A percentile compares a stretch with the other conserved stretches of the same genome.
phyloP scores from a whole-genome alignment of 164 flowering plant genomes.

The Magnolia kwangsiensis region DNA sequence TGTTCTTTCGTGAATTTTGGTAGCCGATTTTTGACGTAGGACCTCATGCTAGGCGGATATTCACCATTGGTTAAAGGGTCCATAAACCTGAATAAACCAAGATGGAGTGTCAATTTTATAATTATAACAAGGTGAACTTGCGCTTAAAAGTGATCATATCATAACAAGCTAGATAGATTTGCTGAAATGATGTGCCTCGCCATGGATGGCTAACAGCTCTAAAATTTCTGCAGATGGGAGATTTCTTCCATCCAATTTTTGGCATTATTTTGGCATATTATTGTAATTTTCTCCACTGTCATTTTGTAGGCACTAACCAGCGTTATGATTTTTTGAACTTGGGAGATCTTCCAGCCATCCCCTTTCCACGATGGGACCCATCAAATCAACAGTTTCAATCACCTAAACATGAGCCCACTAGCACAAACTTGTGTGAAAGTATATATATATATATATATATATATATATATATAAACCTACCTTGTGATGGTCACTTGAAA shows the following conservation, averaged over 20 bases:
- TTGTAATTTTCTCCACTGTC: too few species aligned
- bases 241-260: too few species aligned
- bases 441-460: too few species aligned
- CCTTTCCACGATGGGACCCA: too few species aligned
- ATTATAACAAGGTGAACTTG: background rate
- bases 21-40: background rate
- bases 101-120: background rate
- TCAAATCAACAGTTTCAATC: background rate
- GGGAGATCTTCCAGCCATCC: background rate
- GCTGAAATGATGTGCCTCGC: too few species aligned
- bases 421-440: background rate
- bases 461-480: background rate
- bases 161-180: background rate
- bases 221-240: too few species aligned
- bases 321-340: background rate
- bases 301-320: too few species aligned
- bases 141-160: background rate
- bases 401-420: background rate
- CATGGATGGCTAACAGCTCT: too few species aligned
- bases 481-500: background rate
- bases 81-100: conserved; percentile 2
- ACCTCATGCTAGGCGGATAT: conserved; percentile 8
- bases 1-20: conserved; percentile 7
- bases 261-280: too few species aligned
- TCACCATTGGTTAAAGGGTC: conserved; percentile 7